Evolutionary conservation across 306 rosid species (phyloP), one percentile per base, ranked within the genome.

Genomic region (Cyclanthera cordifolia): DNA sequence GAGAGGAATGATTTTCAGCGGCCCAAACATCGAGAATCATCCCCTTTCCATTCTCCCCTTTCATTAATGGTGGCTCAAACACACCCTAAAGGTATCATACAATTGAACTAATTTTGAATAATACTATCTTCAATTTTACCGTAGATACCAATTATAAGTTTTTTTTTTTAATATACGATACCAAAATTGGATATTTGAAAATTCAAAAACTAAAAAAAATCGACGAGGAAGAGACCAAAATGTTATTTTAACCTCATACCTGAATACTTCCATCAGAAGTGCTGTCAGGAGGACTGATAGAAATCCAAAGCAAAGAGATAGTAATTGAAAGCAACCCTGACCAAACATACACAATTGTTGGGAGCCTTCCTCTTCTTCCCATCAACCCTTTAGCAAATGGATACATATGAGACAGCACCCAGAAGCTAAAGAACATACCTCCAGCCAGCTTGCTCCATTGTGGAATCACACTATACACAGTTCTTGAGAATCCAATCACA

Each of bases 361-460:
- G 95, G 6, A 90, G 77, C 64, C 79, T 84, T 78, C 96, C 96
- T 79, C 83, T 85, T 77, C 88, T 82, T 17, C 96, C 95, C 95
- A 87, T 85, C 79, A 89, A 79, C 16, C 96, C 96, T 80, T 90
- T 90, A 68, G 80, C 84, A 76, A 90, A 90, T 12, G 96, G 96
- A 78, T 90, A 90, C 91, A 87, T 85, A 51, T 90, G 96, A 70
- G 85, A 79, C 85, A 90, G 47, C 32, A 90, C 96, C 96, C 96
- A 90, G 11, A 90, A 82, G 69, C 95, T 87, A 59, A 90, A 90
- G 83, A 90, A 87, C 2, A 71, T n/a, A 32, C 95, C 88, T 30
- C 95, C 96, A 15, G 82, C 0, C 2, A 87, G 78, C 79, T 75
- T 87, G 61, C 80, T 85, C 95, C 95, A 90, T 25, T 90, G 84